Base-by-base conservation (phyloP, 2,329 filamentous ascomycete genomes). In the Arthrobotrys megalospora region DNA sequence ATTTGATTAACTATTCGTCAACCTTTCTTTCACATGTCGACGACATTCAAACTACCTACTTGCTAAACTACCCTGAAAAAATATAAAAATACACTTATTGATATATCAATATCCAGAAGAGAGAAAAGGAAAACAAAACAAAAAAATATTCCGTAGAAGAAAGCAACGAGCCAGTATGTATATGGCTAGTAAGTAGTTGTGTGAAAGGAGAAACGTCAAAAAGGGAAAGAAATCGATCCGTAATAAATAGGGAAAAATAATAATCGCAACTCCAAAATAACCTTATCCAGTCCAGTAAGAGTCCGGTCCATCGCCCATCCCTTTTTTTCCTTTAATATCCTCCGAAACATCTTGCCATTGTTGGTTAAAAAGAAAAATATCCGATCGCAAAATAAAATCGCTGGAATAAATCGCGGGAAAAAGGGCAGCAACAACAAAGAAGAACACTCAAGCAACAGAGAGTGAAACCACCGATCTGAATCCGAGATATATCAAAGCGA, bases 261-360 rank as follows among this genome's bases (percentile, higher is more conserved):
- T 21, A 48, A 38, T 65, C 62, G 43, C 62, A 48, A 48, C 47
- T 48, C 62, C 43, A 64, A 63, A 45, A 34, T 14, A 48, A 48
- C 43, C 34, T 34, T 60, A 36, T 60, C 55, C 55, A 41, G 53
- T 41, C 34, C 53, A 60, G 55, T 60, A 60, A 60, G 55, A 60
- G 36, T 60, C 55, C 55, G 21, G 55, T 60, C 55, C 55, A 60
- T 60, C 55, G 55, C 55, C 55, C 55, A 60, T 38, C 36, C 36
- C 24, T 60, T 60, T 41, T 41, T 60, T 60, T 24, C 16, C 53
- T 32, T 10, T 60, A 41, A 48, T 65, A 48, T 50, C 43, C 28
- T 65, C 43, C 47, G 28, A 32, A 65, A 48, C 28, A 16, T 38
- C 28, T 52, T 36, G 41, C 62, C 47, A 48, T 65, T 19, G 10